These are phyloP conservation scores for Melanogaster broomeanus DNA, from an alignment of 768 basidiomycete genomes.

Conservation along the genomic window DNA sequence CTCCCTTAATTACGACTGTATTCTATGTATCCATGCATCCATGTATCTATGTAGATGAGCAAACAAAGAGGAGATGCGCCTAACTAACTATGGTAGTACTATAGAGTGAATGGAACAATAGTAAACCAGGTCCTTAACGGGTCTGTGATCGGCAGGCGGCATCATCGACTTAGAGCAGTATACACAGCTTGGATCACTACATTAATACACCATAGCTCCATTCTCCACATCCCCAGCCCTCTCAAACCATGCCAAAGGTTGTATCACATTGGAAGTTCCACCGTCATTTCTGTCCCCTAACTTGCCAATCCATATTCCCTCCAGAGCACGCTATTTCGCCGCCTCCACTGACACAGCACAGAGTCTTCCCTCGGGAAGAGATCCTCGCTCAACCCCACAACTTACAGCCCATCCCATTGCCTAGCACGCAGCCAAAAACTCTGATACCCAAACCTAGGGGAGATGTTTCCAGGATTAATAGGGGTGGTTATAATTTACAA, in stretches of 20 bases:
- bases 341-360: slow-evolving; percentile 3
- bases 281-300: slow-evolving; percentile 4
- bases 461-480: not conserved
- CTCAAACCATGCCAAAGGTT: slow-evolving; percentile 1
- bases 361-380: not conserved
- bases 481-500: slow-evolving; percentile 1
- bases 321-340: not conserved
- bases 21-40: too few relatives aligned
- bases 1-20: too few relatives aligned
- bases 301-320: slow-evolving; percentile 1
- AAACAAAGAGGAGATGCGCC: too few relatives aligned
- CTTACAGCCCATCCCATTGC: too few relatives aligned
- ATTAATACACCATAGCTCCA: not conserved
- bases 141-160: too few relatives aligned
- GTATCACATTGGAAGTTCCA: not conserved
- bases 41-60: too few relatives aligned
- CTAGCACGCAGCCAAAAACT: not conserved
- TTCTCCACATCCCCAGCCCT: too few relatives aligned
- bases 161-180: too few relatives aligned
- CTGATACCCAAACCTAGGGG: slow-evolving; percentile 2
- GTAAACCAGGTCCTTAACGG: too few relatives aligned
- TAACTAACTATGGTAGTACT: too few relatives aligned
- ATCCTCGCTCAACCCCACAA: not conserved
- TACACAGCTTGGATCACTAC: too few relatives aligned
- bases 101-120: too few relatives aligned